A percentile compares a stretch with the other conserved stretches of the same genome.
Conservation (phyloP, 148 eudicot genomes). For the Arbutus unedo region DNA sequence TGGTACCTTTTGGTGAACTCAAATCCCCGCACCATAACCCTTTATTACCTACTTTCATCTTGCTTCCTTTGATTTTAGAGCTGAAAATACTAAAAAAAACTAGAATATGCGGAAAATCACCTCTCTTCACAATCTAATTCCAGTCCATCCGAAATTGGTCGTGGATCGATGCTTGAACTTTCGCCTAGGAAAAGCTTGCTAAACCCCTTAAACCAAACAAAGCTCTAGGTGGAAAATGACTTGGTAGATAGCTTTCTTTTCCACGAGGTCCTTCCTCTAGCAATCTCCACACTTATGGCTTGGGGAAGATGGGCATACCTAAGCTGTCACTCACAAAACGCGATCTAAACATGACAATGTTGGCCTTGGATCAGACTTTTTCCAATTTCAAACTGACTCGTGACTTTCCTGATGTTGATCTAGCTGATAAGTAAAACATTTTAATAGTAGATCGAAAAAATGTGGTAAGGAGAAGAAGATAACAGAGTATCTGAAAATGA, state of each 20-base stretch:
- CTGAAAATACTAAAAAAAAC: neutral
- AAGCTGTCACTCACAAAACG: constrained; percentile 15
- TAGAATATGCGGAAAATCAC: neutral
- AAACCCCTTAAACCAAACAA: neutral
- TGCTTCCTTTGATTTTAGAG: neutral
- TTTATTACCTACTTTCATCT: neutral
- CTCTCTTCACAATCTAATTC: neutral
- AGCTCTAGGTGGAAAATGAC: constrained; percentile 17
- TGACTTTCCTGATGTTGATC: neutral
- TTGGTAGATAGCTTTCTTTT: constrained; percentile 26
- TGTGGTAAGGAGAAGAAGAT: neutral
- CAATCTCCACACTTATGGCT: constrained; percentile 47
- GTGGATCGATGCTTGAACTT: neutral
- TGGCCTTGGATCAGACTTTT: no score
- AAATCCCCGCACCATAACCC: no score
- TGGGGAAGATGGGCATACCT: constrained; percentile 41
- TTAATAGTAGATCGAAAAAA: neutral
- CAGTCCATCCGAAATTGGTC: neutral
- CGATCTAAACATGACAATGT: no score
- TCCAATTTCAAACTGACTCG: no score
- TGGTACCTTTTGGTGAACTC: constrained; percentile 1
- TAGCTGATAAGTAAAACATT: neutral
- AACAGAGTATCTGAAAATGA: neutral
- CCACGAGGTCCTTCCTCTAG: constrained; percentile 66
- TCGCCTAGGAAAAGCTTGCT: neutral